Evolutionary conservation across 495 filamentous ascomycete genomes (phyloP).

Genomic region (Tuber indicum): DNA sequence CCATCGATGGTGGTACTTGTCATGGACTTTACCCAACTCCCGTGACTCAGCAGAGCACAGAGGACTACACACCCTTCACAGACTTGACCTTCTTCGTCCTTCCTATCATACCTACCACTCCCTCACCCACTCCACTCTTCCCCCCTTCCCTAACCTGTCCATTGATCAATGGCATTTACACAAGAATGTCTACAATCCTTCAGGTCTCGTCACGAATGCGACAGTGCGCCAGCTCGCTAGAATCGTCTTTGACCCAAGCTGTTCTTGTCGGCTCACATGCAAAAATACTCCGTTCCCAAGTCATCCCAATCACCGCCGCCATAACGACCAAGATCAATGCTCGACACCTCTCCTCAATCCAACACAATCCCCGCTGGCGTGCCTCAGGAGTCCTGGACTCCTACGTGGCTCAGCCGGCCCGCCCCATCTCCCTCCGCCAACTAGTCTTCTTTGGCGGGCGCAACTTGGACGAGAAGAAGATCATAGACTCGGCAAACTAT

Average conservation of each 20-base stretch:
- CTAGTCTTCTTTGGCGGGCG: constrained; percentile 85
- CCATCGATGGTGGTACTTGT: background rate
- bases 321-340: background rate
- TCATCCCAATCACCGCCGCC: background rate
- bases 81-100: constrained; percentile 11
- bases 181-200: constrained; percentile 33
- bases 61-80: background rate
- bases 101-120: constrained; percentile 11
- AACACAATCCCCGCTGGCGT: constrained; percentile 34
- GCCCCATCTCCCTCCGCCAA: constrained; percentile 41
- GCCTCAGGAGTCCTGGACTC: constrained; percentile 40
- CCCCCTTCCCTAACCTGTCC: constrained; percentile 18
- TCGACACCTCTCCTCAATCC: constrained; percentile 16
- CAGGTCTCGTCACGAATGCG: constrained; percentile 29
- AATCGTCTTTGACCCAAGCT: constrained; percentile 7
- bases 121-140: background rate
- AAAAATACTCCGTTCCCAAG: background rate
- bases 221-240: constrained; percentile 28
- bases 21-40: constrained; percentile 15
- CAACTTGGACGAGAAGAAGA: constrained; percentile 77
- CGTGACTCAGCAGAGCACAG: constrained; percentile 23
- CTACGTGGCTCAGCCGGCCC: constrained; percentile 40
- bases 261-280: background rate
- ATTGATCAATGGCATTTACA: constrained; percentile 39
- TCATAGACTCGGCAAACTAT: constrained; percentile 94